These are phyloP conservation scores for Xylariaceae sp. DNA, from an alignment of 2,329 filamentous ascomycete species.

Conservation along the genomic window DNA sequence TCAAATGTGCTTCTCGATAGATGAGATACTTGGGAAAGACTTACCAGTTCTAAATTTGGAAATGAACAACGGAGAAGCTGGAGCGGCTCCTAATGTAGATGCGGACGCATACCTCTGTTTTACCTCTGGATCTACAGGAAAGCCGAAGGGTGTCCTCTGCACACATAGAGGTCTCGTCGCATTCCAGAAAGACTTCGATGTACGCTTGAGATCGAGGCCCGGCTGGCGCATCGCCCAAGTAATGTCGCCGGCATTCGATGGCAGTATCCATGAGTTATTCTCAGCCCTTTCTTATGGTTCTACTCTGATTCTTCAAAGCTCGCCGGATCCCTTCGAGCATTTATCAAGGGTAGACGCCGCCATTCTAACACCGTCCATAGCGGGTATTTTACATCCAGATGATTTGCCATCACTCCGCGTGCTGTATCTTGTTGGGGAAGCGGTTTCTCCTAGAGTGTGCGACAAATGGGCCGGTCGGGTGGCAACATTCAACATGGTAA, in stretches of 20 bases:
- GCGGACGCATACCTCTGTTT: slow-evolving; percentile 49
- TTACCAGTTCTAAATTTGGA: too few species aligned
- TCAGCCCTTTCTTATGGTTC: slow-evolving; percentile 48
- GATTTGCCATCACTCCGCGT: slow-evolving; percentile 42
- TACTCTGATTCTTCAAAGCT: slow-evolving; percentile 45
- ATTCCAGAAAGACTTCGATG: slow-evolving; percentile 43
- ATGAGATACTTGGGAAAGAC: slow-evolving; percentile 1
- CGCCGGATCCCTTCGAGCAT: slow-evolving; percentile 35
- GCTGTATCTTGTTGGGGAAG: slow-evolving; percentile 43
- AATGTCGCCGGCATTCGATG: slow-evolving; percentile 53
- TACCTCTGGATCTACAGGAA: slow-evolving; percentile 53
- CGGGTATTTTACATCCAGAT: slow-evolving; percentile 39
- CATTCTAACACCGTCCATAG: slow-evolving; percentile 50
- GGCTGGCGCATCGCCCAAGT: slow-evolving; percentile 47
- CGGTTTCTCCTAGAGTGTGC: not conserved
- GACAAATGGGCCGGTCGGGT: slow-evolving; percentile 44
- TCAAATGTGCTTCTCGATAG: not conserved
- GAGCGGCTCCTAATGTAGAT: too few species aligned
- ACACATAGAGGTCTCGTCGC: slow-evolving; percentile 45
- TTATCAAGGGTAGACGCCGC: slow-evolving; percentile 40
- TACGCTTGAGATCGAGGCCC: slow-evolving; percentile 44
- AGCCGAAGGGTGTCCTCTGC: slow-evolving; percentile 50
- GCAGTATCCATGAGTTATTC: slow-evolving; percentile 50
- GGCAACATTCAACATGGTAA: slow-evolving; percentile 42
- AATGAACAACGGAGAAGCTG: too few species aligned